Evolutionary conservation across 371 early-diverging fungal genomes (phyloP), one percentile per base, ranked within the genome.

Genomic region (Apophysomyces trapeziformis): DNA sequence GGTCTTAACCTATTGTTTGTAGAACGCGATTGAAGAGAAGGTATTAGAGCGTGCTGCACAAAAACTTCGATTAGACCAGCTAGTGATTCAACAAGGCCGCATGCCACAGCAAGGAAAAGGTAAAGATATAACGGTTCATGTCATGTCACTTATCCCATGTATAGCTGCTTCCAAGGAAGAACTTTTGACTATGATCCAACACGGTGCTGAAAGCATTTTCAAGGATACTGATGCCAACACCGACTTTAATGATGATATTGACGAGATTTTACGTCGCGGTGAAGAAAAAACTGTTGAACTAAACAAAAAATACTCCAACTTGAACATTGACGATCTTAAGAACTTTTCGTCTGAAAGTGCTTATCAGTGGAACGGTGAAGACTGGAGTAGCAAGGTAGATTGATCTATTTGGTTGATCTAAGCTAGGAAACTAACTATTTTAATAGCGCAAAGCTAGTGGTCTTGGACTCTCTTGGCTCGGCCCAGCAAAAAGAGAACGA

Each of bases 351-450:
- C 85, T 41, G 92, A 93, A 63, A 80, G 83, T 58, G 90, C 91
- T 7, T 96, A 96, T 74, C 90, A 96, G 67, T 98, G 96, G 96
- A 95, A 97, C 64, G 99, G 99, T n/a, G 92, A 98, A 68, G 95
- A 97, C 79, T 96, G 92, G 86, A 84, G 91, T 63, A 75, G 79
- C 64, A 83, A 85, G 64, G 76, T 74, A 62, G 18, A 57, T 26
- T 66, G 13, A 56, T 50, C 47, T 43, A 13, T 12, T 38, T 38
- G 21, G 11, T 26, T 26, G 3, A 26, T 2, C 1, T 26, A 26
- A 26, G 32, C 32, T 26, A 26, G 1, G 32, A 26, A 26, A 26
- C 32, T 26, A 26, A 26, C 32, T 26, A 26, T 26, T 26, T 26
- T 26, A 26, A 26, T 60, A 69, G 75, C 74, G 80, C 39, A 84